A percentile compares a stretch with the other conserved stretches of the same genome.
These are phyloP conservation scores for Populus hybrid DNA, from an alignment of 441 rosid genomes.

Conservation along the genomic window DNA sequence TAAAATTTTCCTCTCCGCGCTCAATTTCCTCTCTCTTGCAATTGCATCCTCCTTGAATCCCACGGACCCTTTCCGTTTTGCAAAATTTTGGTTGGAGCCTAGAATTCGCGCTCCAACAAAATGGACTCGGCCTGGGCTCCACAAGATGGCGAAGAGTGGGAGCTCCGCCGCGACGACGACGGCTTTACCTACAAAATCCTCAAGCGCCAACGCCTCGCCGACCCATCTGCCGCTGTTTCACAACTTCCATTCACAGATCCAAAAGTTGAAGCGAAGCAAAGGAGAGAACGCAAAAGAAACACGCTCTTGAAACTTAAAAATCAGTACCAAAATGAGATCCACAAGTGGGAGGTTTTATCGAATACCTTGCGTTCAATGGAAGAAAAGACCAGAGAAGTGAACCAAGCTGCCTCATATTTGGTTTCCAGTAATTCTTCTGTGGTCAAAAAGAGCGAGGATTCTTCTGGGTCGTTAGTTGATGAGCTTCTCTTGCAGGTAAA, in stretches of 20 bases:
- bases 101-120: slow-evolving; percentile 18
- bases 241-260: slow-evolving; percentile 36
- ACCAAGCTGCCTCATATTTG: not conserved
- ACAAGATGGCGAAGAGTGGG: slow-evolving; percentile 53
- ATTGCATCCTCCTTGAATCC: not conserved
- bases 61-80: too few relatives aligned
- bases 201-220: slow-evolving; percentile 43
- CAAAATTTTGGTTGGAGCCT: not conserved
- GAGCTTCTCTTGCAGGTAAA: slow-evolving; percentile 64
- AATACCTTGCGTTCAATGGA: slow-evolving; percentile 47
- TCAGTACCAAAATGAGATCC: slow-evolving; percentile 54
- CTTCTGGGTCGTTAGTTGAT: slow-evolving; percentile 37
- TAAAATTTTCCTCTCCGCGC: too few relatives aligned
- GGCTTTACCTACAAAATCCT: slow-evolving; percentile 78
- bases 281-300: slow-evolving; percentile 44
- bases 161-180: slow-evolving; percentile 64
- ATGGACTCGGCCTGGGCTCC: not conserved
- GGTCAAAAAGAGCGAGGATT: slow-evolving; percentile 16
- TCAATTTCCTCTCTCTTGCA: not conserved
- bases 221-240: slow-evolving; percentile 15
- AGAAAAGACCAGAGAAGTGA: slow-evolving; percentile 27
- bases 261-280: slow-evolving; percentile 39
- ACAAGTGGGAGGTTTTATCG: slow-evolving; percentile 62
- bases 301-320: slow-evolving; percentile 46
- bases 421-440: slow-evolving; percentile 10